Conservation (phyloP, 768 basidiomycete genomes). For the Rhodotorula kratochvilovae region DNA sequence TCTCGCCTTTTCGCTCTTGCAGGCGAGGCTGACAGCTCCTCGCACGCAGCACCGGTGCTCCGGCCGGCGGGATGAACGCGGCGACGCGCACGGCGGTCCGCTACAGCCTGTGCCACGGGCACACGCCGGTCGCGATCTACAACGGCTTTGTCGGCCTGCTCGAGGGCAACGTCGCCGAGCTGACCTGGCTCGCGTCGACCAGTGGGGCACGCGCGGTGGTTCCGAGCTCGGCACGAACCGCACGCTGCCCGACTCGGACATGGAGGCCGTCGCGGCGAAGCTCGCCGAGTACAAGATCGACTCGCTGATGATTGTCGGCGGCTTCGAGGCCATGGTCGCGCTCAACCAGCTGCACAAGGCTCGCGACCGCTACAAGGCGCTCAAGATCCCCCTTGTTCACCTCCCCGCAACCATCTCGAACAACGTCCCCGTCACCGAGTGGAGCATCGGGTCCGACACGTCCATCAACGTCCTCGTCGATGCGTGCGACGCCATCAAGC, state of each 20-base stretch:
- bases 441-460: slow-evolving; percentile 93
- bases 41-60: slow-evolving; percentile 74
- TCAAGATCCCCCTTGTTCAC: slow-evolving; percentile 90
- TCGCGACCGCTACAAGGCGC: slow-evolving; percentile 75
- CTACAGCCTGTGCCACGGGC: slow-evolving; percentile 78
- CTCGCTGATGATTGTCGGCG: slow-evolving; percentile 81
- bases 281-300: slow-evolving; percentile 81
- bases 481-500: slow-evolving; percentile 97
- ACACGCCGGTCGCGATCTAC: slow-evolving; percentile 84
- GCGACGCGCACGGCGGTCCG: slow-evolving; percentile 91
- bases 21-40: neutral
- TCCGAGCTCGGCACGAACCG: slow-evolving; percentile 98
- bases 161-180: slow-evolving; percentile 76
- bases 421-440: slow-evolving; percentile 95
- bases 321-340: slow-evolving; percentile 88
- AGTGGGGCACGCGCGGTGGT: slow-evolving; percentile 92
- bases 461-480: slow-evolving; percentile 94
- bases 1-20: neutral
- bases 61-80: slow-evolving; percentile 98
- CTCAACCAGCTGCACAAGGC: slow-evolving; percentile 73
- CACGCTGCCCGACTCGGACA: slow-evolving; percentile 72
- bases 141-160: slow-evolving; percentile 95
- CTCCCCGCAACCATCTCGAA: slow-evolving; percentile 89
- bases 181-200: slow-evolving; percentile 93
- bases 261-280: slow-evolving; percentile 81